Evolutionary conservation across 1,284 basidiomycete genomes (phyloP).

Genomic region (Meripilus lineatus): DNA sequence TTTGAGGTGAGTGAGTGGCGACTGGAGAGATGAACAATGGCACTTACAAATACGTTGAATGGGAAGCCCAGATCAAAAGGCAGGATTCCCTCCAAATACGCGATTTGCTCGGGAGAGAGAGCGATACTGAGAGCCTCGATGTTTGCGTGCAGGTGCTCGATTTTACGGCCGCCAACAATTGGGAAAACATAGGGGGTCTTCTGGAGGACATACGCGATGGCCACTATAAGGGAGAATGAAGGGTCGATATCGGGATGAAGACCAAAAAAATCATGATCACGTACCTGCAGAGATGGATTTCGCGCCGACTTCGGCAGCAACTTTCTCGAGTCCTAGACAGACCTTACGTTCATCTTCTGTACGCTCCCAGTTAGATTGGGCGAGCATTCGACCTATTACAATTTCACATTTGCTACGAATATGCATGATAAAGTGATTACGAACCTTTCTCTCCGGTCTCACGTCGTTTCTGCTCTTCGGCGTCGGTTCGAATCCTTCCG

Average conservation of each 20-base stretch:
- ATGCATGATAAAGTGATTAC: neutral
- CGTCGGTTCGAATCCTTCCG: conserved; percentile 42
- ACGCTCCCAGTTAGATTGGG: conserved; percentile 30
- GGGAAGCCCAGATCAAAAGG: conserved; percentile 41
- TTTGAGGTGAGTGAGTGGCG: neutral
- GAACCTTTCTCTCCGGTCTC: conserved; percentile 35
- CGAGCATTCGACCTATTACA: conserved; percentile 22
- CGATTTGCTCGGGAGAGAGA: conserved; percentile 36
- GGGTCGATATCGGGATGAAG: conserved; percentile 1
- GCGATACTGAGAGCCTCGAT: conserved; percentile 38
- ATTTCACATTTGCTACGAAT: neutral
- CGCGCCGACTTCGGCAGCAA: conserved; percentile 35
- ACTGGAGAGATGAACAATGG: neutral
- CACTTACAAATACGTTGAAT: conserved; percentile 31
- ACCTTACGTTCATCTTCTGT: conserved; percentile 33
- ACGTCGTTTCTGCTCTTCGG: conserved; percentile 36
- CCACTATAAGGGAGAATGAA: too few relatives aligned
- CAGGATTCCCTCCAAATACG: conserved; percentile 32
- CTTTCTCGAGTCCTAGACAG: conserved; percentile 35
- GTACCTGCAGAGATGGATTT: conserved; percentile 32
- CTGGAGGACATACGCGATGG: conserved; percentile 42
- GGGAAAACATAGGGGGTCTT: conserved; percentile 38
- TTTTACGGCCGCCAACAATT: conserved; percentile 42
- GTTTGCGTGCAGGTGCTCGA: conserved; percentile 42
- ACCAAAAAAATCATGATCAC: neutral